Evolutionary conservation across 495 filamentous ascomycete species (phyloP), one percentile per base, ranked within the genome.

Genomic region (Xylaria curta): DNA sequence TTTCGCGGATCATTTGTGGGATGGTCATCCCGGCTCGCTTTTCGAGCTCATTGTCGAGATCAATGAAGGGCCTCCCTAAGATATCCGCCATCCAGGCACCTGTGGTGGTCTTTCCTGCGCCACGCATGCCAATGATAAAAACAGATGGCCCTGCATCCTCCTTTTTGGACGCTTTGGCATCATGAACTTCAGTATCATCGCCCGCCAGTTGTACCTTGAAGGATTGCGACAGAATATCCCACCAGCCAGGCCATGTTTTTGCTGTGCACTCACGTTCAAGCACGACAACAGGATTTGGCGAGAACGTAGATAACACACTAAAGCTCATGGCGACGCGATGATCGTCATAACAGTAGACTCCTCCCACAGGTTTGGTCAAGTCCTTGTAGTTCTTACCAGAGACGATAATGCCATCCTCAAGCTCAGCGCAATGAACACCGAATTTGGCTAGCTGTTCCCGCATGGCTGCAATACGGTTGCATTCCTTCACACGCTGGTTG

Each of bases 241-340:
- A 99, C 94, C 96, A 99, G 15, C 94, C 96, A 0, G 96, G 96
- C 96, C 97, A 99, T n/a, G 96, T 99, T 87, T 99, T 99, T 53
- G 91, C 95, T 26, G 93, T 92, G 78, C 96, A 99, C 78, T 97
- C 94, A 71, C 92, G 91, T 80, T 99, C 96, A 8, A 90, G 84
- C 65, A 99, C 91, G 38, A 97, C 82, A 2, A 93, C 91, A 2
- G 93, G 87, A 15, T 88, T 78, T 6, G 96, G 92, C n/a, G 91
- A 86, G 44, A 92, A 85, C 31, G 93, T 83, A 24, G 93, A 89
- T 40, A 99, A 82, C n/a, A 99, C 93, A 70, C 94, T 94, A 81
- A 98, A 97, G 81, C 95, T 98, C 94, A 98, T 98, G 10, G 96
- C 96, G 9, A 99, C 94, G 70, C 96, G 92, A 80, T 99, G 96